Conservation (phyloP, 306 rosid species). For the Urtica urens region DNA sequence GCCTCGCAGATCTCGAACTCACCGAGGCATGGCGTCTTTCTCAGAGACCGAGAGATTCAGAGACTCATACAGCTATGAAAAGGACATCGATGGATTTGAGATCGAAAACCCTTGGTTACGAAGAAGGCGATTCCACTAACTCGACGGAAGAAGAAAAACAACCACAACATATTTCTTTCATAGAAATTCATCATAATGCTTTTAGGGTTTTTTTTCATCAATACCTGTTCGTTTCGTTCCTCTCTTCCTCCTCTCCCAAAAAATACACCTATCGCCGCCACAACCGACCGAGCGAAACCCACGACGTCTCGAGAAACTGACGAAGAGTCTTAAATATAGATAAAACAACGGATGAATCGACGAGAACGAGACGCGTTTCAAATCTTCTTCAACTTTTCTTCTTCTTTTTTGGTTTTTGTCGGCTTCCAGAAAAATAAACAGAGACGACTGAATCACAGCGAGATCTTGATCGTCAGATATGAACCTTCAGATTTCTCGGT, state of each 20-base stretch:
- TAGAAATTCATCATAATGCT: conserved; percentile 24
- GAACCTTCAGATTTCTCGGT: conserved; percentile 10
- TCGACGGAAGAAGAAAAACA: conserved; percentile 14
- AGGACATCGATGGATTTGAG: conserved; percentile 1
- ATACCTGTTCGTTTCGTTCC: too few species aligned
- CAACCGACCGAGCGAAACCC: conserved; percentile 5
- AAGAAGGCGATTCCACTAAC: too few species aligned
- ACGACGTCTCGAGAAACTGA: background rate
- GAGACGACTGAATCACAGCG: background rate
- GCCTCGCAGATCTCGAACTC: conserved; percentile 20
- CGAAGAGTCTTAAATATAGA: too few species aligned
- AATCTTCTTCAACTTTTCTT: too few species aligned
- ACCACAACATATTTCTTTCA: too few species aligned
- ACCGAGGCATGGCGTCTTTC: conserved; percentile 6
- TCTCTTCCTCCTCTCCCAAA: background rate
- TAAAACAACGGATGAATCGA: too few species aligned
- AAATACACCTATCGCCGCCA: conserved; percentile 19
- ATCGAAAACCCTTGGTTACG: too few species aligned
- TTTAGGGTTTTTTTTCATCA: conserved; percentile 31
- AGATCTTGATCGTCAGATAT: conserved; percentile 15
- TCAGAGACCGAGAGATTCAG: background rate
- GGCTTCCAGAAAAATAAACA: conserved; percentile 3
- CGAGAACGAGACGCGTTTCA: too few species aligned
- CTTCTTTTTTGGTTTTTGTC: too few species aligned
- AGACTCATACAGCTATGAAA: background rate